Evolutionary conservation across 2,329 filamentous ascomycete genomes (phyloP).

Genomic region (Penicillium sp.): DNA sequence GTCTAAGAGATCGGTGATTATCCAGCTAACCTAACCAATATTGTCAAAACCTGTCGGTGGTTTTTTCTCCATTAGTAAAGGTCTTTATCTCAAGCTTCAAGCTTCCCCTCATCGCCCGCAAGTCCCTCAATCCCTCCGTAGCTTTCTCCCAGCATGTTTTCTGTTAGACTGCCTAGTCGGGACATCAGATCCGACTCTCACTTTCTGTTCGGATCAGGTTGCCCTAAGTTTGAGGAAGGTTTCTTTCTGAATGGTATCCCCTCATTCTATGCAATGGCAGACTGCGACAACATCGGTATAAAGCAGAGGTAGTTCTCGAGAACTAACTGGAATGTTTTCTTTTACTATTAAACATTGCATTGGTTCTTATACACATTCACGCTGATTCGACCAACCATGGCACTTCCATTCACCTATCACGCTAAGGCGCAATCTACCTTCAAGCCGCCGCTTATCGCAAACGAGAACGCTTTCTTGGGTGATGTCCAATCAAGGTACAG

Average conservation of each 20-base stretch:
- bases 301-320: not conserved
- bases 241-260: not conserved
- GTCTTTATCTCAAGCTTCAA: not conserved
- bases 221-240: not conserved
- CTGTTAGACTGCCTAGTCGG: constrained; percentile 12
- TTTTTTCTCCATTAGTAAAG: not conserved
- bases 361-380: not conserved
- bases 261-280: constrained; percentile 5
- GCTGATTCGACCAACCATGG: constrained; percentile 27
- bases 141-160: not conserved
- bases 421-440: constrained; percentile 58
- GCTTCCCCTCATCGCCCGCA: constrained; percentile 11
- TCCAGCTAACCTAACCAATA: not conserved
- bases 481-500: constrained; percentile 57
- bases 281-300: not conserved
- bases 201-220: not conserved
- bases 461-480: constrained; percentile 66
- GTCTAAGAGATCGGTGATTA: not conserved
- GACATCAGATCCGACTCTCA: constrained; percentile 13
- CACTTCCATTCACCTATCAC: constrained; percentile 51
- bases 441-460: constrained; percentile 64
- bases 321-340: not conserved
- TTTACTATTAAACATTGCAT: not conserved
- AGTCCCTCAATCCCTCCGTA: not conserved
- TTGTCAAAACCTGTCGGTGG: not conserved